Evolutionary conservation across 805 yeast species (phyloP), one percentile per base, ranked within the genome.

Genomic region (Pichia thaimueangensis): DNA sequence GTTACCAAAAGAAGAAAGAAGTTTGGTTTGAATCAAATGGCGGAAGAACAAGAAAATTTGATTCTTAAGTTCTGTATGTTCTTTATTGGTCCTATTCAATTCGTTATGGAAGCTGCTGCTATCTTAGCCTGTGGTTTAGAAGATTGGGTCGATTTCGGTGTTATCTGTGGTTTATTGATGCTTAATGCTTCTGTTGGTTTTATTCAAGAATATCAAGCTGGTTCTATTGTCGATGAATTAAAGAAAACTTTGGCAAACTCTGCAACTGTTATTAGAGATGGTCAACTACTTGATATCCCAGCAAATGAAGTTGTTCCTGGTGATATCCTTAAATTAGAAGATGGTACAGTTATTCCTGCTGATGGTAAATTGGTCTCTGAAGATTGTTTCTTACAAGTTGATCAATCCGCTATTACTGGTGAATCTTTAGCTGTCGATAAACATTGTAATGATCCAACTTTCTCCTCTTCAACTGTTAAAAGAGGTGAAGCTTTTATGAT

Each of bases 121-220:
- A 76, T 87, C 53, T 74, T 86, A 67, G 96, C 96, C 61, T 94
- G 94, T 53, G 96, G 95, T 82, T 75, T 86, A 59, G 88, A 86
- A 73, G 96, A 89, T 74, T 88, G 96, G 96, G 96, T 88, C 63
- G 96, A 88, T 78, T 88, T 88, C 75, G 96, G 97, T 80, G 97
- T 88, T 66, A 88, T 88, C 65, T 80, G 86, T 69, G 96, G 83
- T 70, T 71, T 88, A 58, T 74, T 88, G 58, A 57, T 81, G 67
- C 78, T 88, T 65, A 88, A 88, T 71, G 96, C 96, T 53, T 70
- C 72, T 59, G 96, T 88, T 67, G 97, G 97, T 78, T 88, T 88
- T 81, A 75, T 86, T 57, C 97, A 88, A 75, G 97, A 88, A 71
- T 89, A 72, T 83, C 96, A 88, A 73, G 97, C 97, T 54, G 96